phyloP scores from a whole-genome alignment of 2,329 filamentous ascomycete species.

The Plectosphaerella plurivora region DNA sequence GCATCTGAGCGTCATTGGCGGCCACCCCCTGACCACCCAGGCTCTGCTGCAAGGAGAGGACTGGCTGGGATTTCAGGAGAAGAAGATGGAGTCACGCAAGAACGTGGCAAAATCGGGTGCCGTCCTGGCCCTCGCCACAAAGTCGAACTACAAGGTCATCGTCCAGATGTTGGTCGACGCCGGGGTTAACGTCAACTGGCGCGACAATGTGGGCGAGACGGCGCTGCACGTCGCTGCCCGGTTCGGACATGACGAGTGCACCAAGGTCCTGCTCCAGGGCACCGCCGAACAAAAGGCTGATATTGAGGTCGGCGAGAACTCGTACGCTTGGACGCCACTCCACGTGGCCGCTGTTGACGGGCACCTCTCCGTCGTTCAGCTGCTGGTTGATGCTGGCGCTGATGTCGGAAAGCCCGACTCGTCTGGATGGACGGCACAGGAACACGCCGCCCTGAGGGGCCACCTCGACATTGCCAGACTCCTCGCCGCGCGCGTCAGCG shows the following conservation, averaged over 20 bases:
- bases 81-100: slow-evolving; percentile 62
- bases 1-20: slow-evolving; percentile 87
- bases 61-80: slow-evolving; percentile 61
- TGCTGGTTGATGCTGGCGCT: slow-evolving; percentile 74
- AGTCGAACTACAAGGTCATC: slow-evolving; percentile 79
- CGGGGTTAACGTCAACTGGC: slow-evolving; percentile 89
- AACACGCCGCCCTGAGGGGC: slow-evolving; percentile 86
- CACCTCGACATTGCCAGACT: slow-evolving; percentile 76
- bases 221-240: slow-evolving; percentile 88
- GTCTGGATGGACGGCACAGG: slow-evolving; percentile 90
- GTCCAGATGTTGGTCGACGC: slow-evolving; percentile 85
- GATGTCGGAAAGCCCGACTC: slow-evolving; percentile 71
- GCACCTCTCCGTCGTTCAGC: slow-evolving; percentile 66
- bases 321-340: slow-evolving; percentile 92
- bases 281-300: slow-evolving; percentile 67
- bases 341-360: slow-evolving; percentile 92
- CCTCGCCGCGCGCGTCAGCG: slow-evolving; percentile 49
- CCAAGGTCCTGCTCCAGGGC: slow-evolving; percentile 68
- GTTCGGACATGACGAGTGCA: slow-evolving; percentile 80
- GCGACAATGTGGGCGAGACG: slow-evolving; percentile 84
- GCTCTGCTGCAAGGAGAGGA: slow-evolving; percentile 76
- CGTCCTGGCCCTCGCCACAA: slow-evolving; percentile 83
- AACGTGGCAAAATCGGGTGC: slow-evolving; percentile 77
- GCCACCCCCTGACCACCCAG: slow-evolving; percentile 81
- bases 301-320: slow-evolving; percentile 72